Conservation (phyloP, 2,329 filamentous ascomycete species). For the Penicillium sp. region DNA sequence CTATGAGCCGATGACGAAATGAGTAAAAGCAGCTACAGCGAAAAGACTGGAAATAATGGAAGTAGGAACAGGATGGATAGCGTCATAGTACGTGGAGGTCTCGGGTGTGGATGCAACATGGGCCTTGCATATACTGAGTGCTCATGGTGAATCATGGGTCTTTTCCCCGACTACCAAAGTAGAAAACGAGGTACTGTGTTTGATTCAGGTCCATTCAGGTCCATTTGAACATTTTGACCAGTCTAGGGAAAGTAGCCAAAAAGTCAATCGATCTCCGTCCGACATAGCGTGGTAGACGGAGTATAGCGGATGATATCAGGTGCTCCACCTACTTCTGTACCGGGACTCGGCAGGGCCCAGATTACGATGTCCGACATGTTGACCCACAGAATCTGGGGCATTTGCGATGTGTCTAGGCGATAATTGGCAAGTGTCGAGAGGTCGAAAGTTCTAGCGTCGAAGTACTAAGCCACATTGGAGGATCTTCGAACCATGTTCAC, state of each 20-base stretch:
- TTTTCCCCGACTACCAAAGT: neutral
- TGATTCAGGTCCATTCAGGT: too few relatives aligned
- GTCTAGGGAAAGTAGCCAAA: too few relatives aligned
- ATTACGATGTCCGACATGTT: neutral
- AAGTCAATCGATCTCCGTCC: too few relatives aligned
- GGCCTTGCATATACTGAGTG: slow-evolving; percentile 6
- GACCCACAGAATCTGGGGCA: slow-evolving; percentile 4
- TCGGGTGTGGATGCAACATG: slow-evolving; percentile 18
- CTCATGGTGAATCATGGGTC: slow-evolving; percentile 4
- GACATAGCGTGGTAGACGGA: neutral
- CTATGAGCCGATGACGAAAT: neutral
- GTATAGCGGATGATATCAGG: slow-evolving; percentile 16
- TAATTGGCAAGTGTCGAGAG: slow-evolving; percentile 2
- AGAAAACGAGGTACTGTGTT: too few relatives aligned
- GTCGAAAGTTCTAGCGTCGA: too few relatives aligned
- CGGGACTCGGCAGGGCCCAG: neutral
- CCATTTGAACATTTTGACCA: too few relatives aligned
- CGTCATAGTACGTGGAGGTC: slow-evolving; percentile 14
- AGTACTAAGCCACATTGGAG: neutral
- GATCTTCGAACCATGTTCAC: neutral
- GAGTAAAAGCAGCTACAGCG: neutral
- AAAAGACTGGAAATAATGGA: neutral
- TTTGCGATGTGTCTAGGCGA: neutral
- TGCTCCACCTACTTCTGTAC: neutral
- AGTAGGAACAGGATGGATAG: slow-evolving; percentile 1